Conservation (phyloP, 257 asterid species). For the Paulownia fortunei region DNA sequence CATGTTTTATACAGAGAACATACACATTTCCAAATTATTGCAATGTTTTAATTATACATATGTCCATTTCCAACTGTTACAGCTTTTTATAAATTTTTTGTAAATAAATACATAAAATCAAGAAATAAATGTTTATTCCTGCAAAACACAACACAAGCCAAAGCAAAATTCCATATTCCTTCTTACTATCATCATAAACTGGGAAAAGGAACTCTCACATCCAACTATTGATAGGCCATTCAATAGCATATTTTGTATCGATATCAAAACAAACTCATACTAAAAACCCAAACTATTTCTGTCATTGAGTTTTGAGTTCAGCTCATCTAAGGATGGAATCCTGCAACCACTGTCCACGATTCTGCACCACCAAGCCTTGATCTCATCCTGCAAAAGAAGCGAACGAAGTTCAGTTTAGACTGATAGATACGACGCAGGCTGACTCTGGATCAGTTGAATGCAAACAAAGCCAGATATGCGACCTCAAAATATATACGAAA, state of each 20-base stretch:
- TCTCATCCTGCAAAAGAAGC: slow-evolving; percentile 61
- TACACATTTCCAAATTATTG: too few relatives aligned
- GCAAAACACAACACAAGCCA: neutral
- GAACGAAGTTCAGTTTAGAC: neutral
- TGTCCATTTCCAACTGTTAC: too few relatives aligned
- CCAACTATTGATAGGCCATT: neutral
- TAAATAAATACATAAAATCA: too few relatives aligned
- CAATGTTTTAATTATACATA: too few relatives aligned
- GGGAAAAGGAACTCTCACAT: neutral
- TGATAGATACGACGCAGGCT: neutral
- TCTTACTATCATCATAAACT: too few relatives aligned
- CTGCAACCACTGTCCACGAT: slow-evolving; percentile 47
- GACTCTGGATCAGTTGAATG: too few relatives aligned
- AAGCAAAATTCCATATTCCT: too few relatives aligned
- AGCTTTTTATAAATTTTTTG: too few relatives aligned
- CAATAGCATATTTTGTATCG: neutral
- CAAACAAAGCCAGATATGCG: too few relatives aligned
- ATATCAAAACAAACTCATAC: neutral
- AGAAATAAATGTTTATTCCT: too few relatives aligned
- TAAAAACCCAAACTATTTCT: slow-evolving; percentile 54
- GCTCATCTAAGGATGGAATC: slow-evolving; percentile 57
- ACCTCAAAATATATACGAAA: too few relatives aligned
- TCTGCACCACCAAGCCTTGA: slow-evolving; percentile 70
- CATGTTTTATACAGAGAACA: too few relatives aligned
- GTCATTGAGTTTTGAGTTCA: slow-evolving; percentile 46